Conservation (phyloP, 768 basidiomycete species). For the Fomitopsis serialis region DNA sequence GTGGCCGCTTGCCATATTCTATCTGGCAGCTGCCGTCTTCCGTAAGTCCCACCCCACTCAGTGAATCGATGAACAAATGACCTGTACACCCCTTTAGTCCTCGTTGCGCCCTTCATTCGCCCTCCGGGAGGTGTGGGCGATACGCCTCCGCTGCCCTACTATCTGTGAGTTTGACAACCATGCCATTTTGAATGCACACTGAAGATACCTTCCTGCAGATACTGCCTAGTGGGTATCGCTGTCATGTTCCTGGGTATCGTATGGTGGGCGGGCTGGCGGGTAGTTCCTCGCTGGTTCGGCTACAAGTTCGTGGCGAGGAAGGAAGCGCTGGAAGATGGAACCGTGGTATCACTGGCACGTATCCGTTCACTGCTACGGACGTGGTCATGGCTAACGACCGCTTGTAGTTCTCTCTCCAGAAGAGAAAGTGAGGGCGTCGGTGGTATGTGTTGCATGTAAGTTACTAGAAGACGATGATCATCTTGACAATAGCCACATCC, state of each 20-base stretch:
- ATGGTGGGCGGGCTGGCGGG: conserved; percentile 53
- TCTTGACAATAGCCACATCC: neutral
- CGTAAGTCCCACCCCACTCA: conserved; percentile 30
- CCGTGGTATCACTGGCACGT: conserved; percentile 43
- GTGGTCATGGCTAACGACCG: too few species aligned
- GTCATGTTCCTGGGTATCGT: conserved; percentile 40
- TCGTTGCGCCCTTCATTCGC: conserved; percentile 49
- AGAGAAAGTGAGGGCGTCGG: too few species aligned
- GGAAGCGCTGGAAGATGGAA: conserved; percentile 45
- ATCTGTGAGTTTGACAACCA: conserved; percentile 37
- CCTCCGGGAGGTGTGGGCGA: conserved; percentile 53
- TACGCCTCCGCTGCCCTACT: conserved; percentile 56
- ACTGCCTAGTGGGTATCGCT: conserved; percentile 48
- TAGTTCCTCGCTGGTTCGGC: conserved; percentile 44
- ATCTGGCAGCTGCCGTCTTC: conserved; percentile 45
- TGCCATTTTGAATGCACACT: too few species aligned
- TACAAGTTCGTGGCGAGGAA: conserved; percentile 46
- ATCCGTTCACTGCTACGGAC: too few species aligned
- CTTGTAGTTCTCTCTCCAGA: too few species aligned
- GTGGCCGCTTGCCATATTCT: conserved; percentile 51
- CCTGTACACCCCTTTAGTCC: conserved; percentile 24
- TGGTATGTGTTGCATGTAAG: too few species aligned
- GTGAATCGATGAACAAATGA: too few species aligned
- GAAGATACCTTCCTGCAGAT: conserved; percentile 25
- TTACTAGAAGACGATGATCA: too few species aligned